phyloP scores from a whole-genome alignment of 2,329 filamentous ascomycete species.

The Laburnicola sp. region DNA sequence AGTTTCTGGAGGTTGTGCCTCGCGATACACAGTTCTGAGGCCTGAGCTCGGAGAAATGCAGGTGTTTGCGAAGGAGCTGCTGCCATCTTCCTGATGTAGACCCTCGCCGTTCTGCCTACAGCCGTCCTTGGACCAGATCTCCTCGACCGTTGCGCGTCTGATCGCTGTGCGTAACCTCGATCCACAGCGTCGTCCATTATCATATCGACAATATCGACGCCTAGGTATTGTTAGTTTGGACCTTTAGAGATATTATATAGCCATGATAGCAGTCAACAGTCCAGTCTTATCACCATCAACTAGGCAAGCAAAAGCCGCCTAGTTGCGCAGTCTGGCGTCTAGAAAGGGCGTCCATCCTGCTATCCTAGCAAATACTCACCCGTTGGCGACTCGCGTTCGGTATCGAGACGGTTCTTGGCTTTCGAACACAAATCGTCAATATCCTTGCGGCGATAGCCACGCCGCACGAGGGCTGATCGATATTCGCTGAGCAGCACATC shows the following conservation, averaged over 20 bases:
- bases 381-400: conserved; percentile 21
- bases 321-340: no score
- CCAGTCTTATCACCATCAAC: no score
- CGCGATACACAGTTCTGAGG: conserved; percentile 11
- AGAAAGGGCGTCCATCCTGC: no score
- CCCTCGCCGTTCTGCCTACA: not conserved
- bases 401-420: conserved; percentile 21
- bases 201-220: conserved; percentile 33
- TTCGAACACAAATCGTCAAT: conserved; percentile 20
- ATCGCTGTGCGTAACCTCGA: not conserved
- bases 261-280: no score
- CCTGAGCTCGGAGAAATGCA: conserved; percentile 6
- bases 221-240: conserved; percentile 6
- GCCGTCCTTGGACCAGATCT: not conserved
- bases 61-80: not conserved
- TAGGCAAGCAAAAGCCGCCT: no score
- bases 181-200: conserved; percentile 26
- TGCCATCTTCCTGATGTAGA: not conserved
- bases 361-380: conserved; percentile 17
- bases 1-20: conserved; percentile 14
- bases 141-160: not conserved
- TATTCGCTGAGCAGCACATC: conserved; percentile 32
- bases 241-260: no score
- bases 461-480: conserved; percentile 19
- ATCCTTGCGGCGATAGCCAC: conserved; percentile 21